These are phyloP conservation scores for Thuidium tamariscinum DNA, from an alignment of 225 moss, liverwort and hornwort species.

Conservation along the genomic window DNA sequence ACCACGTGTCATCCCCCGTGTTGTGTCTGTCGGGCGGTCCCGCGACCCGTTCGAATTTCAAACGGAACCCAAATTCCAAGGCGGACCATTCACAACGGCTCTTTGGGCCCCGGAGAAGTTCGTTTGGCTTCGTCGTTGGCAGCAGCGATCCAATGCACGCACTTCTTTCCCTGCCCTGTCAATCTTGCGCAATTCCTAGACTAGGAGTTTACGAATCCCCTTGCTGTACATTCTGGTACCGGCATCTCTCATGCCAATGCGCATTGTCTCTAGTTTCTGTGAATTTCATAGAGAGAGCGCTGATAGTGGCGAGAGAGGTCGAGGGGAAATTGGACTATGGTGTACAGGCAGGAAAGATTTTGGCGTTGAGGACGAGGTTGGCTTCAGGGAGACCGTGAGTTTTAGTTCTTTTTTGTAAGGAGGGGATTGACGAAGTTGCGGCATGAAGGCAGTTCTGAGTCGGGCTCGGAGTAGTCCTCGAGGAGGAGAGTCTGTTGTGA, in stretches of 20 bases:
- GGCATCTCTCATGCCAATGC: neutral
- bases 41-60: slow-evolving; percentile 17
- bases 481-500: slow-evolving; percentile 26
- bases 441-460: slow-evolving; percentile 35
- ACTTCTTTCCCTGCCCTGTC: neutral
- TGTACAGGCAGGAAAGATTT: neutral
- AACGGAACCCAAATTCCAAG: slow-evolving; percentile 9
- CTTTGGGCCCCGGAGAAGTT: neutral
- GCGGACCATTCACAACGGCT: neutral
- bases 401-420: neutral
- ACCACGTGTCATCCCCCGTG: neutral
- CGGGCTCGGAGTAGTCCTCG: slow-evolving; percentile 41
- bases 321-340: neutral
- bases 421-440: neutral
- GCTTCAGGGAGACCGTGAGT: neutral
- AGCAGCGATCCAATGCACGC: neutral
- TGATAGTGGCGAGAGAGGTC: neutral
- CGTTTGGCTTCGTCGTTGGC: neutral
- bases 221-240: neutral
- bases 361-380: neutral
- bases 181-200: neutral
- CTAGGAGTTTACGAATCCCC: neutral
- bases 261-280: neutral
- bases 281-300: neutral
- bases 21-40: neutral